These are phyloP conservation scores for Fusarium hostae DNA, from an alignment of 2,329 filamentous ascomycete genomes.

Conservation along the genomic window DNA sequence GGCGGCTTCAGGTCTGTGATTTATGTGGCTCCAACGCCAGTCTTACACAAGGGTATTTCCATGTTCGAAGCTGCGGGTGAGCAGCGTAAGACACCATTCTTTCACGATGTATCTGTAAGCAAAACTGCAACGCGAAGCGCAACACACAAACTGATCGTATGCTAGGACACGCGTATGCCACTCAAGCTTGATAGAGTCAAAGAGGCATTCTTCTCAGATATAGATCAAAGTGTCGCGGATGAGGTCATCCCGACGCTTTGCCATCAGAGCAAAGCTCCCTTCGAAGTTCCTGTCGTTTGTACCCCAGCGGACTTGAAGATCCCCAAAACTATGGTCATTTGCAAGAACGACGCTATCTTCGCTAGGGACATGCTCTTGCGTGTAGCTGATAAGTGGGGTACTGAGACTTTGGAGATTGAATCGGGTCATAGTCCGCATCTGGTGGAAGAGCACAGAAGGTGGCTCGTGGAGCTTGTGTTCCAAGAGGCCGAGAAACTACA, in stretches of 20 bases:
- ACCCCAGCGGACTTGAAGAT: constrained; percentile 7
- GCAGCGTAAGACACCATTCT: background rate
- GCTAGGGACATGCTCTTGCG: background rate
- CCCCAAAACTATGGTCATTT: constrained; percentile 11
- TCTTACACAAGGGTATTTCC: constrained; percentile 16
- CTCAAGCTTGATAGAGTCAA: background rate
- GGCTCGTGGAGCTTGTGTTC: constrained; percentile 10
- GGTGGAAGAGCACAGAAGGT: constrained; percentile 1
- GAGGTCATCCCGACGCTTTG: constrained; percentile 9
- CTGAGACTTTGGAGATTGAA: constrained; percentile 13
- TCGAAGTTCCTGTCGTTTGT: constrained; percentile 3
- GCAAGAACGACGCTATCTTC: constrained; percentile 16
- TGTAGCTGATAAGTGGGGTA: constrained; percentile 19
- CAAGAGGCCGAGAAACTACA: background rate
- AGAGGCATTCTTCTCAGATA: constrained; percentile 24
- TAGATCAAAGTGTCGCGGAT: constrained; percentile 7
- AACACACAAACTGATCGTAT: background rate
- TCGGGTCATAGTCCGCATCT: constrained; percentile 36
- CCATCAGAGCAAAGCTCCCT: constrained; percentile 21
- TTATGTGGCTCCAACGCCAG: constrained; percentile 18
- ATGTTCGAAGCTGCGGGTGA: constrained; percentile 20
- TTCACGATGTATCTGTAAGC: constrained; percentile 16
- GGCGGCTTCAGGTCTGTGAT: constrained; percentile 19
- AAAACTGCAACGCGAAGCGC: too few relatives aligned
- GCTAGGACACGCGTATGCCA: constrained; percentile 10